Evolutionary conservation across 345 rosid species (phyloP).

Genomic region (Abelmoschus esculentus): DNA sequence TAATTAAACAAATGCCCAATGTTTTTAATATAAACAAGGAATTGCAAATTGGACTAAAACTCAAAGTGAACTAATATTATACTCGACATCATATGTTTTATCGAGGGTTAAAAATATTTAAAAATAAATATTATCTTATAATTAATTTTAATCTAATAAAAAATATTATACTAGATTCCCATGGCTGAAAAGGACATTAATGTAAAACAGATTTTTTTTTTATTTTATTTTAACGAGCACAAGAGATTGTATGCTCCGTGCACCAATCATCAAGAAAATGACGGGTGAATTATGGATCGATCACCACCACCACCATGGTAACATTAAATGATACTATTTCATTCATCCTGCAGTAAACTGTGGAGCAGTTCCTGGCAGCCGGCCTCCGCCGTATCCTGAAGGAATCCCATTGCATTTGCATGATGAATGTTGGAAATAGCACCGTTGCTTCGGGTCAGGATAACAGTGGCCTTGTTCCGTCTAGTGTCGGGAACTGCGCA

Average conservation of each 20-base stretch:
- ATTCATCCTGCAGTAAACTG: conserved; percentile 30
- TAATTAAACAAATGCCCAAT: no score
- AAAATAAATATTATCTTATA: no score
- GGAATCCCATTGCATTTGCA: conserved; percentile 67
- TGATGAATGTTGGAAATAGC: conserved; percentile 35
- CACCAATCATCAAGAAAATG: neutral
- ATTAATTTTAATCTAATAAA: no score
- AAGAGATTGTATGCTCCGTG: neutral
- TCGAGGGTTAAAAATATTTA: no score
- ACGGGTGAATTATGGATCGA: neutral
- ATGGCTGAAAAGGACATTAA: neutral
- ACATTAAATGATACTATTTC: neutral
- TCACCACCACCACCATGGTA: neutral
- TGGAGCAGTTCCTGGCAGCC: conserved; percentile 40
- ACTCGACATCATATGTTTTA: neutral
- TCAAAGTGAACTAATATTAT: neutral
- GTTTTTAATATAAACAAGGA: neutral
- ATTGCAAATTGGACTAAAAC: neutral
- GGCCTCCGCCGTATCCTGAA: conserved; percentile 25
- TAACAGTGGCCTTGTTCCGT: conserved; percentile 37
- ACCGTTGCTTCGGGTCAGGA: conserved; percentile 63
- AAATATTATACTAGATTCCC: neutral
- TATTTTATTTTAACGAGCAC: neutral
- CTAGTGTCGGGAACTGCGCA: conserved; percentile 38
- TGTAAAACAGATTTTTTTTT: neutral